Percentiles rank a stretch among this genome's conserved stretches.
Conservation (phyloP, 2,329 filamentous ascomycete genomes). For the Cytospora chrysosperma region DNA sequence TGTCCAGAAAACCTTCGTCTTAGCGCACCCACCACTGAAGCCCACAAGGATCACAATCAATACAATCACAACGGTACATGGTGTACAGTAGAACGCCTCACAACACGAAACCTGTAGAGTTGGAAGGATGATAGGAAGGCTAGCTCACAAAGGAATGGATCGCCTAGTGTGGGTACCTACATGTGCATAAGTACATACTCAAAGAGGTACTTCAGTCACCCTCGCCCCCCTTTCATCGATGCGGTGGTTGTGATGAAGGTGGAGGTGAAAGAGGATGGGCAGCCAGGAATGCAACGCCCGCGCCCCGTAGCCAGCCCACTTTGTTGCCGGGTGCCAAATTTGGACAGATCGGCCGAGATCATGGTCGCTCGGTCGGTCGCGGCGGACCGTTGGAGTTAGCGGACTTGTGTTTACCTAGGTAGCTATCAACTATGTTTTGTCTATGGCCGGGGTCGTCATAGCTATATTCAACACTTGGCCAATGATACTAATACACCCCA, state of each 20-base stretch:
- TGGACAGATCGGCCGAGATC: not conserved
- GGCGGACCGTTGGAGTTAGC: not conserved
- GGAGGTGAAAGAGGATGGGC: not conserved
- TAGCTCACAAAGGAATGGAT: too few relatives aligned
- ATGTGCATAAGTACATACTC: too few relatives aligned
- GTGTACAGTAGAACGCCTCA: not conserved
- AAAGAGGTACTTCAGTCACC: too few relatives aligned
- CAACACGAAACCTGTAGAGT: not conserved
- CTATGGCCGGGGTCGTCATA: too few relatives aligned
- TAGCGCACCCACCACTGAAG: not conserved
- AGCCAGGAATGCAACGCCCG: not conserved
- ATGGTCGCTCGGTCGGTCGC: not conserved
- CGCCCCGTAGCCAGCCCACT: not conserved
- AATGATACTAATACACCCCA: too few relatives aligned
- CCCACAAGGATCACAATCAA: not conserved
- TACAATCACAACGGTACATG: not conserved
- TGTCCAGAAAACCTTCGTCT: not conserved
- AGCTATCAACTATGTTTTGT: not conserved
- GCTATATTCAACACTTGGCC: too few relatives aligned
- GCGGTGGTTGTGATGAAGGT: not conserved
- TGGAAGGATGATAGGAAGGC: not conserved
- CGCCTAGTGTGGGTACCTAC: too few relatives aligned
- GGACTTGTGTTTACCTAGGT: too few relatives aligned
- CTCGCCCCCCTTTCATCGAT: not conserved
- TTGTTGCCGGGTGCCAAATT: not conserved